Evolutionary conservation across 78 protist genomes (phyloP).

Genomic region (Salpingoeca rosetta): DNA sequence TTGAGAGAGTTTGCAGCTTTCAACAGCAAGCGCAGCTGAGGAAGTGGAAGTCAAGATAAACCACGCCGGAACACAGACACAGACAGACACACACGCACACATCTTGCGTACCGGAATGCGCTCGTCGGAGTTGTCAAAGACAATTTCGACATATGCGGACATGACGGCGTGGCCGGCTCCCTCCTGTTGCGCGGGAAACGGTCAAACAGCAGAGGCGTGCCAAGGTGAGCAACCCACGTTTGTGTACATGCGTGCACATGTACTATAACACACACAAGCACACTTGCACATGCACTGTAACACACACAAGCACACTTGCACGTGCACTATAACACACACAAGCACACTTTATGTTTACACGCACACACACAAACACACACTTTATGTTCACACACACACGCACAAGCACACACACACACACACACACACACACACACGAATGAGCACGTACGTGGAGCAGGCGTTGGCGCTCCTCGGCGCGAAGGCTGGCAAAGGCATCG

Average conservation of each 20-base stretch:
- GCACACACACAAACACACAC: background rate
- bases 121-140: constrained; percentile 86
- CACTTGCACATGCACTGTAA: background rate
- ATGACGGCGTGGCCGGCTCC: constrained; percentile 53
- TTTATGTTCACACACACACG: background rate
- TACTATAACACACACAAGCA: background rate
- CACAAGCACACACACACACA: background rate
- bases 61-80: too few species aligned
- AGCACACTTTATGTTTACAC: background rate
- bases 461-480: constrained; percentile 41
- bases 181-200: background rate
- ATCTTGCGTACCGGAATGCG: constrained; percentile 82
- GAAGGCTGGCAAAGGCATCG: constrained; percentile 29
- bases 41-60: too few species aligned
- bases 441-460: constrained; percentile 55
- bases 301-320: background rate
- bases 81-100: too few species aligned
- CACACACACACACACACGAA: background rate
- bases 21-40: too few species aligned
- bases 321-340: constrained; percentile 3
- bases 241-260: too few species aligned
- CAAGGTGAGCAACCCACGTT: background rate
- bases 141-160: constrained; percentile 85
- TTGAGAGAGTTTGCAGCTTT: too few species aligned
- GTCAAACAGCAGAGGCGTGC: background rate